Conservation (phyloP, 2,329 filamentous ascomycete species). For the Chrysoporthe cubensis region DNA sequence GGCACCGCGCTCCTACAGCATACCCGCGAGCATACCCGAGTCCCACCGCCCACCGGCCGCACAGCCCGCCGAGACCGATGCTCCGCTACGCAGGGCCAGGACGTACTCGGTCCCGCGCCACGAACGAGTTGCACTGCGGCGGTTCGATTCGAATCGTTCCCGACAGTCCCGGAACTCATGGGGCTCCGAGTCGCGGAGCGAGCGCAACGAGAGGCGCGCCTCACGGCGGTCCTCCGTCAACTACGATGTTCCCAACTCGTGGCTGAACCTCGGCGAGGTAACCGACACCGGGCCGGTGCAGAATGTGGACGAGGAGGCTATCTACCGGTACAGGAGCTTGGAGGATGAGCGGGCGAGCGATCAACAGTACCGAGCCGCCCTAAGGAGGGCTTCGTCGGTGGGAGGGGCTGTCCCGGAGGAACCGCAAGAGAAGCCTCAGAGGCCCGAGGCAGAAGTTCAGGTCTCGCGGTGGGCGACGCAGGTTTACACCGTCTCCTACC, state of each 20-base stretch:
- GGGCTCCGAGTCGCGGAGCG: not conserved
- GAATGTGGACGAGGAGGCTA: constrained; percentile 39
- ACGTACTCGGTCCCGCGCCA: not conserved
- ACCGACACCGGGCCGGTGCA: constrained; percentile 28
- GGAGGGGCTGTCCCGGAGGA: not conserved
- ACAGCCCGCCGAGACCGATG: not conserved
- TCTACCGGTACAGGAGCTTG: constrained; percentile 42
- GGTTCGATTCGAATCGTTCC: not conserved
- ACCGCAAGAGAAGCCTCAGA: constrained; percentile 6
- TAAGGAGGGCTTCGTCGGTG: not conserved
- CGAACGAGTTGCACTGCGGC: not conserved
- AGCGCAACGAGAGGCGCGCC: constrained; percentile 4
- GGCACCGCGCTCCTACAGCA: constrained; percentile 5
- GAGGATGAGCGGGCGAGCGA: constrained; percentile 39
- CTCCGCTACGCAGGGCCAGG: not conserved
- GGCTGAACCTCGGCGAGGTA: constrained; percentile 33
- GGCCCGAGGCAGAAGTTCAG: not conserved
- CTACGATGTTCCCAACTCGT: constrained; percentile 35
- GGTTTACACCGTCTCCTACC: constrained; percentile 76
- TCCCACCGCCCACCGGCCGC: not conserved
- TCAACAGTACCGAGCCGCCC: constrained; percentile 27
- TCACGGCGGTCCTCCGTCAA: constrained; percentile 19
- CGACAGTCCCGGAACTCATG: not conserved
- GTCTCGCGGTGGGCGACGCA: constrained; percentile 59
- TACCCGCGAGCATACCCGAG: not conserved